Percentiles rank a stretch among this genome's conserved stretches.
phyloP scores from a whole-genome alignment of 495 filamentous ascomycete genomes.

The Trichoderma reesei region DNA sequence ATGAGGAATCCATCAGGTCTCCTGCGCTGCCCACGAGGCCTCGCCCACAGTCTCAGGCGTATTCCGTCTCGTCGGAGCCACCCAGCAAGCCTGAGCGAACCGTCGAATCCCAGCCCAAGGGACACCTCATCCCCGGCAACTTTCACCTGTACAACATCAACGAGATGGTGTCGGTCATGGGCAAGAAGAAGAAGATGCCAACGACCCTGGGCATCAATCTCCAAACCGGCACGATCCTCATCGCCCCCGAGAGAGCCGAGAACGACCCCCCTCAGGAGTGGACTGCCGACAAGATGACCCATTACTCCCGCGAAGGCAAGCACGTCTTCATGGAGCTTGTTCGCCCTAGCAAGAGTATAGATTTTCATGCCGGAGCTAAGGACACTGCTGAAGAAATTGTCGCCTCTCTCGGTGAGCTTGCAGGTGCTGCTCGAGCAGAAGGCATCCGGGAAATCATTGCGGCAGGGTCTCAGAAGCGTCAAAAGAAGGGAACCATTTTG shows the following conservation, averaged over 20 bases:
- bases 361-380: conserved; percentile 95
- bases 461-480: conserved; percentile 54
- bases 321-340: conserved; percentile 94
- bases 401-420: conserved; percentile 74
- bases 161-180: conserved; percentile 90
- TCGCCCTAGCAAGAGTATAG: conserved; percentile 80
- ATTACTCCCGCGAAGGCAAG: conserved; percentile 96
- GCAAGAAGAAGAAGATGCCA: conserved; percentile 95
- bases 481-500: conserved; percentile 74
- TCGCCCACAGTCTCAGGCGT: conserved; percentile 41
- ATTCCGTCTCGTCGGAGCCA: neutral
- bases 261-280: conserved; percentile 84
- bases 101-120: conserved; percentile 18
- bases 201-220: conserved; percentile 87
- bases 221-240: conserved; percentile 77
- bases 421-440: conserved; percentile 71
- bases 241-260: conserved; percentile 69
- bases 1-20: conserved; percentile 26
- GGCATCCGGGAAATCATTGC: conserved; percentile 81
- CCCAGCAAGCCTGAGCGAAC: conserved; percentile 11
- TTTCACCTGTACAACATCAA: conserved; percentile 94
- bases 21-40: conserved; percentile 60
- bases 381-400: conserved; percentile 94
- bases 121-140: conserved; percentile 54
- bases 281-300: conserved; percentile 83